Evolutionary conservation across 805 yeast genomes (phyloP), one percentile per base, ranked within the genome.

Genomic region (Saturnispora dispora): DNA sequence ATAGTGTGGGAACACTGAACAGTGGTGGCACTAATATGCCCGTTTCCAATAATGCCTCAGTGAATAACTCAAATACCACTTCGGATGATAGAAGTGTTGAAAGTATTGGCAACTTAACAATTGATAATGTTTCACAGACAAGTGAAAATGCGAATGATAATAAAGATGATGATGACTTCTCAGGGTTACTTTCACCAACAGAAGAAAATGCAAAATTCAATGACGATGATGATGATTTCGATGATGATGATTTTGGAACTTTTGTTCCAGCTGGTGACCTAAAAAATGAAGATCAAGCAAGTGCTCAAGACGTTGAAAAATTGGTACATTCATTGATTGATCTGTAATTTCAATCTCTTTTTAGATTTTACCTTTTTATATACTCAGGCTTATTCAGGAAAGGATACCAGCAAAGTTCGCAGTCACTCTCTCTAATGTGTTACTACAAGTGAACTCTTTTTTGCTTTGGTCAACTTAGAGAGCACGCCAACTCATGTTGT

Each of bases 181-280:
- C 43, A 10, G 51, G 51, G 9, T n/a, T 28, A 36, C 44, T 49
- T 46, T 55, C 43, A 8, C 51, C 35, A 36, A 18, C 6, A 17
- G 11, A 5, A 33, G 47, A 11, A 47, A 47, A 35, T 23, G 17
- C 4, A 46, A 39, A 39, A 18, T 17, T 18, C n/a, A 43, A 41
- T 22, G 48, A 30, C 5, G 43, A 44, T 17, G 42, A 41, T 2
- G 49, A 33, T 32, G 55, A 37, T 6, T 37, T 59, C 3, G 67
- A 63, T n/a, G 70, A 65, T 43, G 71, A 62, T 33, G 71, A 66
- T 39, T 66, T 67, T 47, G 71, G 70, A 15, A 62, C 58, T 44
- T 64, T 59, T 52, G 58, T 63, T 5, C 61, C 66, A 10, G 67
- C 69, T 30, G 66, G 60, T 27, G 55, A 59, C 23, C 60, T 62